Evolutionary conservation across 371 early-diverging fungal genomes (phyloP).

Genomic region (Mortierella sp.): DNA sequence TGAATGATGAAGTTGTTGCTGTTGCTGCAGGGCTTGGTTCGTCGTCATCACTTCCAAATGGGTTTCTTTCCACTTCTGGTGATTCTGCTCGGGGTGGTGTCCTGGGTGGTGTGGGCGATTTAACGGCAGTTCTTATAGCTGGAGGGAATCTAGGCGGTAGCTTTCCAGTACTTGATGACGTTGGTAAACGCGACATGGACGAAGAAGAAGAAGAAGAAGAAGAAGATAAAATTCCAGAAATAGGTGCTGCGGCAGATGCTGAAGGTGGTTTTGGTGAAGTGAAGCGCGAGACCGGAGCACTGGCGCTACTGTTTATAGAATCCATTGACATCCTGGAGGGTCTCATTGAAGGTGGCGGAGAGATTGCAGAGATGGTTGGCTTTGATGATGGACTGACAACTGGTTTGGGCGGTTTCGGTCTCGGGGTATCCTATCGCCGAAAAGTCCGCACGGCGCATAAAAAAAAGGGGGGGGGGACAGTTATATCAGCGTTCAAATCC

Average conservation of each 20-base stretch:
- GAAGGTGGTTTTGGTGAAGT: slow-evolving; percentile 12
- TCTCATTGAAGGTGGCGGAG: slow-evolving; percentile 2
- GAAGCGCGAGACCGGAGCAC: background rate
- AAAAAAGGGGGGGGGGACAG: no score
- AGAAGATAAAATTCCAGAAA: background rate
- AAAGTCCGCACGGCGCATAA: background rate
- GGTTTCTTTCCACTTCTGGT: slow-evolving; percentile 42
- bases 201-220: background rate
- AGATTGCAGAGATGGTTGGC: slow-evolving; percentile 3
- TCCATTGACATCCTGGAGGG: slow-evolving; percentile 30
- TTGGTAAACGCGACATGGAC: background rate
- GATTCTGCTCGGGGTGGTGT: slow-evolving; percentile 22
- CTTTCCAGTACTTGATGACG: slow-evolving; percentile 18
- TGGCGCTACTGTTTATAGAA: slow-evolving; percentile 3
- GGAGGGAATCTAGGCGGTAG: slow-evolving; percentile 19
- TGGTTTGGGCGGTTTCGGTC: slow-evolving; percentile 30
- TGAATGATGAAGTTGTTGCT: background rate
- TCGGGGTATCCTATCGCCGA: slow-evolving; percentile 24
- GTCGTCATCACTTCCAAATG: slow-evolving; percentile 55
- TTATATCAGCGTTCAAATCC: no score
- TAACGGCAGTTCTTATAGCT: slow-evolving; percentile 8
- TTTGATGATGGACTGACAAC: slow-evolving; percentile 15
- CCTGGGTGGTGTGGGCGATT: slow-evolving; percentile 41
- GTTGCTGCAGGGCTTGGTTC: slow-evolving; percentile 14
- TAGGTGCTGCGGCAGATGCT: background rate